Conservation (phyloP, 106 monocot genomes). For the Alisma plantagoaquatica region DNA sequence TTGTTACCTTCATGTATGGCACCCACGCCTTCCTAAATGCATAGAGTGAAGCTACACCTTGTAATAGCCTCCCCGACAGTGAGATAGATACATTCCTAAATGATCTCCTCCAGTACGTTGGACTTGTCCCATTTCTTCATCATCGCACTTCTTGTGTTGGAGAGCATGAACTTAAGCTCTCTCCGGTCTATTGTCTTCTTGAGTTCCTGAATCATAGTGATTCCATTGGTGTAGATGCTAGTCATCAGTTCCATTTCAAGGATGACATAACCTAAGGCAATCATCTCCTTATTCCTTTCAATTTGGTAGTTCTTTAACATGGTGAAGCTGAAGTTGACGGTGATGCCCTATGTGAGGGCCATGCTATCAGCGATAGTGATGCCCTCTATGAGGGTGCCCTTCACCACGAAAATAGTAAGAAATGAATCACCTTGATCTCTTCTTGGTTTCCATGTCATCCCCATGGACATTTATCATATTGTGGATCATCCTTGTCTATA, state of each 20-base stretch:
- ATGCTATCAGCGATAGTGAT: too few species aligned
- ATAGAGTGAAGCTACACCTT: slow-evolving; percentile 50
- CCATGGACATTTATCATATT: too few species aligned
- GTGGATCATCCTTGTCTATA: too few species aligned
- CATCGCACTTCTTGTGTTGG: slow-evolving; percentile 64
- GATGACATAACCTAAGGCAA: slow-evolving; percentile 46
- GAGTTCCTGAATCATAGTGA: slow-evolving; percentile 59
- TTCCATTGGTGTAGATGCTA: slow-evolving; percentile 65
- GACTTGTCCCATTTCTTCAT: slow-evolving; percentile 71
- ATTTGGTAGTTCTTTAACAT: too few species aligned
- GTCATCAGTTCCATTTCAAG: slow-evolving; percentile 63
- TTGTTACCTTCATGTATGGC: neutral
- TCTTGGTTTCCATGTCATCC: too few species aligned
- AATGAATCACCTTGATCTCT: too few species aligned
- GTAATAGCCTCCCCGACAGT: too few species aligned
- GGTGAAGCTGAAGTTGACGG: too few species aligned
- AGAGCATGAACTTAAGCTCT: slow-evolving; percentile 47
- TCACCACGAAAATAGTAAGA: too few species aligned
- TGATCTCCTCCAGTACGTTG: slow-evolving; percentile 43
- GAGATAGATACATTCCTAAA: slow-evolving; percentile 65
- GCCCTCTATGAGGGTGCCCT: too few species aligned
- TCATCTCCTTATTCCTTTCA: too few species aligned
- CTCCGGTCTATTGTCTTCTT: slow-evolving; percentile 40
- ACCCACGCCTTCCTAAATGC: slow-evolving; percentile 37
- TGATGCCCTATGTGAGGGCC: too few species aligned